Evolutionary conservation across 108 stramenopile species (phyloP).

Genomic region (Mediolabrus comicus): DNA sequence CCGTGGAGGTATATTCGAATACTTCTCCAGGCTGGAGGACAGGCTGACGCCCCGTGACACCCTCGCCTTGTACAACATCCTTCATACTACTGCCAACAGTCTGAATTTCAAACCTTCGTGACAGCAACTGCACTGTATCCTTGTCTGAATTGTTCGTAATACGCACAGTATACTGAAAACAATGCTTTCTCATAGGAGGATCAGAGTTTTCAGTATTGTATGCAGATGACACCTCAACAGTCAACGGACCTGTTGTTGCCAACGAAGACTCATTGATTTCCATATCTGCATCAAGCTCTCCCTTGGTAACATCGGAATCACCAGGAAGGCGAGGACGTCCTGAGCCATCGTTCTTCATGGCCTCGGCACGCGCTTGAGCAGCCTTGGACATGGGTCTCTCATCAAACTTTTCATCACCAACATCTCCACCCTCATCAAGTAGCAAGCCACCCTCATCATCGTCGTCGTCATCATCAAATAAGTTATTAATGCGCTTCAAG

Average conservation of each 20-base stretch:
- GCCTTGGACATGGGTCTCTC: conserved; percentile 55
- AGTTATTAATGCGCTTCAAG: conserved; percentile 10
- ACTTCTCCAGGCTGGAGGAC: conserved; percentile 90
- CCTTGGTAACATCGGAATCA: conserved; percentile 72
- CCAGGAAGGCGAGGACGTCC: conserved; percentile 81
- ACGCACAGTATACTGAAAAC: conserved; percentile 90
- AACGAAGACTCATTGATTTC: conserved; percentile 56
- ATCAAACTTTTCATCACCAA: conserved; percentile 18
- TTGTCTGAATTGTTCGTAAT: conserved; percentile 88
- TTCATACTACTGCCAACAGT: conserved; percentile 84
- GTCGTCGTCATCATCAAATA: conserved; percentile 28
- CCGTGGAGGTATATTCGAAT: conserved; percentile 91
- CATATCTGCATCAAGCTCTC: conserved; percentile 52
- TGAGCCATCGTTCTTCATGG: conserved; percentile 44
- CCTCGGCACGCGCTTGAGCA: conserved; percentile 63
- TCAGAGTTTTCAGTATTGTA: conserved; percentile 91
- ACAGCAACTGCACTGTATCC: conserved; percentile 87
- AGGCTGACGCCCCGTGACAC: conserved; percentile 90
- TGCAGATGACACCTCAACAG: conserved; percentile 77
- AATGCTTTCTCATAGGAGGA: conserved; percentile 91
- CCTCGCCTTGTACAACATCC: conserved; percentile 89
- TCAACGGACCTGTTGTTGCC: conserved; percentile 67
- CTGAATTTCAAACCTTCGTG: conserved; percentile 91
- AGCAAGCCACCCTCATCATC: conserved; percentile 16
- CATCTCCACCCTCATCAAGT: conserved; percentile 18